phyloP scores from a whole-genome alignment of 2,329 filamentous ascomycete genomes.

The Exutisphaerella laricina region DNA sequence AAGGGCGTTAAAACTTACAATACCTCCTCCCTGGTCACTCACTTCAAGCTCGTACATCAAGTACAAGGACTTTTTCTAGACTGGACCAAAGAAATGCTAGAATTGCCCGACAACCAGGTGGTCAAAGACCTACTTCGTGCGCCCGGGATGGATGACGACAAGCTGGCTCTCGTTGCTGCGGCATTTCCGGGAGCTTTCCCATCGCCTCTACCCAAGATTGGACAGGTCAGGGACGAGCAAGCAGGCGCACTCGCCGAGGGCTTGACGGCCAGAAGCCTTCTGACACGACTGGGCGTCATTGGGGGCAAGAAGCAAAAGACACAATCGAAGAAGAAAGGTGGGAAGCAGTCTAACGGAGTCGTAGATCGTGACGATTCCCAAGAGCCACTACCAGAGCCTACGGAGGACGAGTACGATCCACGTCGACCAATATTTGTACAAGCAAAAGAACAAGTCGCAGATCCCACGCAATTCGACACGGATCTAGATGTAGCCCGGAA shows the following conservation, averaged over 20 bases:
- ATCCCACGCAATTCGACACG: conserved; percentile 29
- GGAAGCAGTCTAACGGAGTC: conserved; percentile 24
- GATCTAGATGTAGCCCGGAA: conserved; percentile 26
- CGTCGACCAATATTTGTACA: conserved; percentile 33
- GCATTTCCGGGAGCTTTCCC: conserved; percentile 37
- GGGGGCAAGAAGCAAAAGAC: conserved; percentile 28
- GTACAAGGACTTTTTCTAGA: conserved; percentile 37
- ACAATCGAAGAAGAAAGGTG: conserved; percentile 28
- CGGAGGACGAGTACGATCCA: conserved; percentile 47
- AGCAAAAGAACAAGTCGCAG: conserved; percentile 16
- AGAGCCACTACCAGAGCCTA: conserved; percentile 34
- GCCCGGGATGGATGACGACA: conserved; percentile 53
- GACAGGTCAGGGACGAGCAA: conserved; percentile 29
- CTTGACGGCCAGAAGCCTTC: conserved; percentile 20
- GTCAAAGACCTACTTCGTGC: conserved; percentile 47
- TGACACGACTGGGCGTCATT: conserved; percentile 21
- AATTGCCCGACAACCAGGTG: conserved; percentile 49
- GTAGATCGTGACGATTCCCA: conserved; percentile 15
- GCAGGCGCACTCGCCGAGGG: conserved; percentile 12
- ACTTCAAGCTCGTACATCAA: conserved; percentile 55
- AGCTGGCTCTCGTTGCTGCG: conserved; percentile 34
- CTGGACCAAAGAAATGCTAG: conserved; percentile 59
- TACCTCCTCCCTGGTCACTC: conserved; percentile 52
- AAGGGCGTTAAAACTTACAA: conserved; percentile 38
- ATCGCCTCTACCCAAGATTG: conserved; percentile 40